These are phyloP conservation scores for Hexamita inflata DNA, from an alignment of 208 protist genomes.

Conservation along the genomic window DNA sequence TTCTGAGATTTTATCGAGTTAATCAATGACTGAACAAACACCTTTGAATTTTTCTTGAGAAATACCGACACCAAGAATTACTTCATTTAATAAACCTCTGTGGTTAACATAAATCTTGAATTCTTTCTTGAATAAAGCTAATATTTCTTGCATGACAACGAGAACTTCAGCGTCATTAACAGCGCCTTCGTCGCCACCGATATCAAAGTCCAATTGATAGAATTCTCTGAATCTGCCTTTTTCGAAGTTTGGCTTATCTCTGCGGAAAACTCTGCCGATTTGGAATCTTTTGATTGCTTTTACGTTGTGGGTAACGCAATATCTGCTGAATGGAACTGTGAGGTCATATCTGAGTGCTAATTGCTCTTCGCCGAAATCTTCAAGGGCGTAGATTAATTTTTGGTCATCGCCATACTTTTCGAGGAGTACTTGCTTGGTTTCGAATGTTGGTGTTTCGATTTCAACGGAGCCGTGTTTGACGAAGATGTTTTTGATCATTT, in stretches of 20 bases:
- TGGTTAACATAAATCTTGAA: constrained; percentile 62
- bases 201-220: constrained; percentile 73
- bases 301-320: constrained; percentile 56
- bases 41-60: constrained; percentile 52
- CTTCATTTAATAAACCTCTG: constrained; percentile 55
- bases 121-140: constrained; percentile 47
- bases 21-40: constrained; percentile 63
- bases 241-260: constrained; percentile 60
- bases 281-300: constrained; percentile 64
- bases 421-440: constrained; percentile 60
- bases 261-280: constrained; percentile 64
- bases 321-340: constrained; percentile 59
- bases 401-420: constrained; percentile 72
- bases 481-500: constrained; percentile 56
- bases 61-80: constrained; percentile 59
- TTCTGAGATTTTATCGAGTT: constrained; percentile 64
- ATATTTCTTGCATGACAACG: constrained; percentile 53
- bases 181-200: constrained; percentile 56
- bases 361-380: constrained; percentile 63
- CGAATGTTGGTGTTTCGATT: constrained; percentile 70
- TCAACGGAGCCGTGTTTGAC: constrained; percentile 59
- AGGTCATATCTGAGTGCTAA: constrained; percentile 66
- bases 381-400: constrained; percentile 70
- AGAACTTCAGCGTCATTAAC: constrained; percentile 62
- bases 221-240: constrained; percentile 66